Conservation (phyloP, 2,329 filamentous ascomycete species). For the Claviceps lovelessii region DNA sequence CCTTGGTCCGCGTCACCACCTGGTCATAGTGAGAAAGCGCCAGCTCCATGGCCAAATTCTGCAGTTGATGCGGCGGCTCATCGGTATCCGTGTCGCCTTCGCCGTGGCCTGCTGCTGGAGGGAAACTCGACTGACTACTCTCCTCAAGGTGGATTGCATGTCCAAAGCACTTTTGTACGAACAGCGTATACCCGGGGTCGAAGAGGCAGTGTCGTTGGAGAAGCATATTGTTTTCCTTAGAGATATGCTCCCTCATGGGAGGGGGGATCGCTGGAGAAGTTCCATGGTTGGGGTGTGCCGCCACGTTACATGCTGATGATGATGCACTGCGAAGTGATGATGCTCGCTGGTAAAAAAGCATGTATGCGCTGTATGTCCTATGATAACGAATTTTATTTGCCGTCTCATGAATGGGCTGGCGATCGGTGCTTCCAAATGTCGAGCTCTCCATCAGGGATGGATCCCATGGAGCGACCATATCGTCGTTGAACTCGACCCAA, state of each 20-base stretch:
- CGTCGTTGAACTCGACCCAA: conserved; percentile 94
- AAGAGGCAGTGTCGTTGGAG: conserved; percentile 68
- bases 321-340: conserved; percentile 38
- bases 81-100: neutral
- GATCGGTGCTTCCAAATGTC: conserved; percentile 63
- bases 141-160: conserved; percentile 36
- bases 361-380: conserved; percentile 82
- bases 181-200: conserved; percentile 54
- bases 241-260: conserved; percentile 44
- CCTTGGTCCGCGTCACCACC: conserved; percentile 57
- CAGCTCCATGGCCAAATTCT: conserved; percentile 38
- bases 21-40: conserved; percentile 58
- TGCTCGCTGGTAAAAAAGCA: conserved; percentile 88
- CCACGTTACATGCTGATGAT: neutral
- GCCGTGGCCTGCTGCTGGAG: conserved; percentile 1
- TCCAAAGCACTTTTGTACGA: conserved; percentile 49
- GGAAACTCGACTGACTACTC: neutral
- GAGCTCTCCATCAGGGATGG: conserved; percentile 55
- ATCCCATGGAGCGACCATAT: conserved; percentile 65
- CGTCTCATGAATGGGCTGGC: conserved; percentile 29
- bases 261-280: conserved; percentile 31
- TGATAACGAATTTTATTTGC: conserved; percentile 34
- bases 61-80: conserved; percentile 15
- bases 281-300: neutral
- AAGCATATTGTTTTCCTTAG: conserved; percentile 56